Evolutionary conservation across 2,329 filamentous ascomycete species (phyloP).

Genomic region (Zymoseptoria passerinii): DNA sequence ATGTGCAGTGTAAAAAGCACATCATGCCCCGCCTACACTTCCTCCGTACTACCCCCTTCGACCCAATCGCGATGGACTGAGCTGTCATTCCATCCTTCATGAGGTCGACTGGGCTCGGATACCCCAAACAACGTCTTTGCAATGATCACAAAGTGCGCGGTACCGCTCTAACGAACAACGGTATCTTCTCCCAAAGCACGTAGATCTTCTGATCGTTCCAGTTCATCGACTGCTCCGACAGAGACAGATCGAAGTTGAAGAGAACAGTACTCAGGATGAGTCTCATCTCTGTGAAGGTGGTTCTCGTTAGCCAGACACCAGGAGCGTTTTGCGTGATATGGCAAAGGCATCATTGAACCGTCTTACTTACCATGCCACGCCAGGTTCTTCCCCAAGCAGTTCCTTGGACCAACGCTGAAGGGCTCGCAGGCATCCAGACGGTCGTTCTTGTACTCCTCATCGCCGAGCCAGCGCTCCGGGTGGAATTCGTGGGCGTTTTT

Average conservation of each 20-base stretch:
- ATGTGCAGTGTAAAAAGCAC: no score
- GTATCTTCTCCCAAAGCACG: conserved; percentile 27
- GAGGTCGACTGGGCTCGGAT: no score
- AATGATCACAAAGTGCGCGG: conserved; percentile 3
- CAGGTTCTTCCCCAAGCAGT: conserved; percentile 25
- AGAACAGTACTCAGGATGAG: conserved; percentile 33
- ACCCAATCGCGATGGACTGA: no score
- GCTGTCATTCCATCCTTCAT: no score
- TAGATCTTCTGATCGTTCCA: conserved; percentile 29
- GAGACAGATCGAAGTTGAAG: conserved; percentile 31
- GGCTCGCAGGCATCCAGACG: conserved; percentile 23
- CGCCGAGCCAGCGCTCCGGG: conserved; percentile 28
- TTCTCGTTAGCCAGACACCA: neutral
- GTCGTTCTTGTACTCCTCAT: conserved; percentile 23
- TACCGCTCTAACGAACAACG: conserved; percentile 10
- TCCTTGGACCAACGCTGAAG: conserved; percentile 23
- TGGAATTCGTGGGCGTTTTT: conserved; percentile 21
- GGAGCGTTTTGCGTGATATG: no score
- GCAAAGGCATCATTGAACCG: no score
- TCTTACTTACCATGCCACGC: conserved; percentile 30
- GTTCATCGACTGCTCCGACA: conserved; percentile 20
- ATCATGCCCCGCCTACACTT: no score
- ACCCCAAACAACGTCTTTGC: neutral
- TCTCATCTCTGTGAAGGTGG: conserved; percentile 24
- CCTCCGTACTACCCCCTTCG: no score